A percentile compares a stretch with the other conserved stretches of the same genome.
These are phyloP conservation scores for Cystobasidium tubakii DNA, from an alignment of 768 basidiomycete genomes.

Conservation along the genomic window DNA sequence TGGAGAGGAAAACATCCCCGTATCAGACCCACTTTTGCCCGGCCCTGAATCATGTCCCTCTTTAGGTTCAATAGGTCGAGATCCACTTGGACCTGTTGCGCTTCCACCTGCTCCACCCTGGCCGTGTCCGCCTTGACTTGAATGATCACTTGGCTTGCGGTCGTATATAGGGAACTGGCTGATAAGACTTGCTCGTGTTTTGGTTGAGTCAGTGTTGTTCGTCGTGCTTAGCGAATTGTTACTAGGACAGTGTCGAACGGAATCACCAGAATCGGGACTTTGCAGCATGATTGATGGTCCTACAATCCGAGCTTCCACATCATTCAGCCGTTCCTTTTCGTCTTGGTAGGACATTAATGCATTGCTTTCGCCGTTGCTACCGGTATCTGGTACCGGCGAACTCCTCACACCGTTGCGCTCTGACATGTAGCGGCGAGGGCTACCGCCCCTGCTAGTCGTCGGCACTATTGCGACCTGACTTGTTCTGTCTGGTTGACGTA, in stretches of 20 bases:
- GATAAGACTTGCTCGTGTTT: slow-evolving; percentile 3
- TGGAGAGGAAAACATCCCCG: slow-evolving; percentile 8
- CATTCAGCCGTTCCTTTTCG: neutral
- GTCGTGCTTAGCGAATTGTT: neutral
- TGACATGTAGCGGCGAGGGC: neutral
- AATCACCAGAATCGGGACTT: neutral
- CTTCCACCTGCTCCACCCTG: neutral
- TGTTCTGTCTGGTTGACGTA: neutral
- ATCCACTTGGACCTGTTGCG: neutral
- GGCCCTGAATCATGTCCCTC: neutral
- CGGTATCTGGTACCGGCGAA: neutral
- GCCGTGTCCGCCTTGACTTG: neutral
- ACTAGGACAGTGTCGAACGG: neutral
- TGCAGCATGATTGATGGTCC: slow-evolving; percentile 5
- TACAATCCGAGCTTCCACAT: neutral
- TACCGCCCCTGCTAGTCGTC: neutral
- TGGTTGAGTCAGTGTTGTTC: slow-evolving; percentile 3
- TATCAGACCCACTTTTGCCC: neutral
- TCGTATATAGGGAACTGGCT: slow-evolving; percentile 7
- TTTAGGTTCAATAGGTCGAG: neutral
- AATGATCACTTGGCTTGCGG: slow-evolving; percentile 24
- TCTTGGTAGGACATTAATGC: neutral
- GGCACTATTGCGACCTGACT: neutral
- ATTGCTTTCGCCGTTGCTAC: too few relatives aligned
- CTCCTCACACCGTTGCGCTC: neutral